Evolutionary conservation across 2,329 filamentous ascomycete species (phyloP).

Genomic region (Elsinoe australis): DNA sequence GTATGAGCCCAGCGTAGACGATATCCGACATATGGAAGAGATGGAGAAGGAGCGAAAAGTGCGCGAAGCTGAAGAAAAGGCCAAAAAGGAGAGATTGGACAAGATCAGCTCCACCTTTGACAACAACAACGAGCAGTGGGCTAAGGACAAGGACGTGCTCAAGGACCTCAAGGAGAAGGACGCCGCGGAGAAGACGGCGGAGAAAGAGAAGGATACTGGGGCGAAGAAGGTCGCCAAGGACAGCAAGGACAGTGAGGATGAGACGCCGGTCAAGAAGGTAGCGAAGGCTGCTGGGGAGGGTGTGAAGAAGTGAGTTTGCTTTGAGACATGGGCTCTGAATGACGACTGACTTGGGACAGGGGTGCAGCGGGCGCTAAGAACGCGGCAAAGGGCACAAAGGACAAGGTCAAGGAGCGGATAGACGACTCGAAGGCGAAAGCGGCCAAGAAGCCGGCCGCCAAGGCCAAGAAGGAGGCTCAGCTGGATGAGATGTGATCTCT

Average conservation of each 20-base stretch:
- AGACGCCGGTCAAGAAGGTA: constrained; percentile 13
- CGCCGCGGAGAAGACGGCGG: constrained; percentile 43
- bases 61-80: constrained; percentile 71
- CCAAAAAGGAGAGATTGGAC: constrained; percentile 62
- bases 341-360: constrained; percentile 1
- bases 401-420: background rate
- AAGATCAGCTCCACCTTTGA: constrained; percentile 76
- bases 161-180: constrained; percentile 57
- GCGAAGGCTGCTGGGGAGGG: constrained; percentile 9
- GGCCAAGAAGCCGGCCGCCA: constrained; percentile 8
- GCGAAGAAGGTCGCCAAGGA: constrained; percentile 30
- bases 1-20: constrained; percentile 97
- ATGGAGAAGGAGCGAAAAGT: constrained; percentile 83
- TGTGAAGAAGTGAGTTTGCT: constrained; percentile 7
- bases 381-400: constrained; percentile 12
- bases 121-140: constrained; percentile 74
- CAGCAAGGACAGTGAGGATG: constrained; percentile 19
- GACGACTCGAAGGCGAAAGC: constrained; percentile 9
- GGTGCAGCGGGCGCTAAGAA: constrained; percentile 13
- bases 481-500: constrained; percentile 15
- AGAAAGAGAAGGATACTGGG: constrained; percentile 34
- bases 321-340: background rate
- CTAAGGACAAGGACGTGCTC: constrained; percentile 79
- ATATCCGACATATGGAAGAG: constrained; percentile 96
- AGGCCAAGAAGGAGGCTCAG: constrained; percentile 17